Percentiles rank a stretch among this genome's conserved stretches.
Evolutionary conservation across 2,329 filamentous ascomycete genomes (phyloP).

Genomic region (Clathrospora elynae): DNA sequence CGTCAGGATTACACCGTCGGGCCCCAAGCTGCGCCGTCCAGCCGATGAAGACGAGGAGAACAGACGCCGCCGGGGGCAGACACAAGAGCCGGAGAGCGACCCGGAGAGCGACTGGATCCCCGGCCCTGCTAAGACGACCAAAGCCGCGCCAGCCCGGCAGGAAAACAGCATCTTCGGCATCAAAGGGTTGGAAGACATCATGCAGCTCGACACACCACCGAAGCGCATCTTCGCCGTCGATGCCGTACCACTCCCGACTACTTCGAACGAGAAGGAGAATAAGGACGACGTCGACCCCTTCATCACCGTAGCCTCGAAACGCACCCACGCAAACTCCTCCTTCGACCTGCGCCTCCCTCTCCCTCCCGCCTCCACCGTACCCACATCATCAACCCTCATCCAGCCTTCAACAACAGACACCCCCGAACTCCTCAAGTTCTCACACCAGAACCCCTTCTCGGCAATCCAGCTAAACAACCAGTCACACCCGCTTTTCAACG

Average conservation of each 20-base stretch:
- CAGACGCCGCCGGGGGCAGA: slow-evolving; percentile 24
- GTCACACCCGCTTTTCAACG: slow-evolving; percentile 29
- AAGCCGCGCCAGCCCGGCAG: slow-evolving; percentile 14
- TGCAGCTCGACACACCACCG: slow-evolving; percentile 30
- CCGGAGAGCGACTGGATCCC: slow-evolving; percentile 48
- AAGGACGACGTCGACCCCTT: slow-evolving; percentile 31
- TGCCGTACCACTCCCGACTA: slow-evolving; percentile 1
- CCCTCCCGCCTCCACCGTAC: slow-evolving; percentile 1
- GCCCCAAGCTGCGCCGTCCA: slow-evolving; percentile 26
- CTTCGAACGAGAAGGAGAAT: slow-evolving; percentile 18
- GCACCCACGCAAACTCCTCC: slow-evolving; percentile 18
- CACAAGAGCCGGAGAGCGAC: slow-evolving; percentile 36
- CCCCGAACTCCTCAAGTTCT: slow-evolving; percentile 34
- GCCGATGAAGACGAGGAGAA: slow-evolving; percentile 43
- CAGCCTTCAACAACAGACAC: slow-evolving; percentile 20
- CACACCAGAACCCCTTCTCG: slow-evolving; percentile 36
- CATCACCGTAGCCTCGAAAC: slow-evolving; percentile 30
- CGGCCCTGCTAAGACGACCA: slow-evolving; percentile 29
- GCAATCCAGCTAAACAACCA: slow-evolving; percentile 34
- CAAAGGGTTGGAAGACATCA: slow-evolving; percentile 30
- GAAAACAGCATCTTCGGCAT: slow-evolving; percentile 41
- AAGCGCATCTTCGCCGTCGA: slow-evolving; percentile 21
- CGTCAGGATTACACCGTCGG: slow-evolving; percentile 22
- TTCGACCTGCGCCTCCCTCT: slow-evolving; percentile 32
- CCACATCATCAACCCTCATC: neutral